These are phyloP conservation scores for Nevesoporus exiguus DNA, from an alignment of 768 basidiomycete species.

Conservation along the genomic window DNA sequence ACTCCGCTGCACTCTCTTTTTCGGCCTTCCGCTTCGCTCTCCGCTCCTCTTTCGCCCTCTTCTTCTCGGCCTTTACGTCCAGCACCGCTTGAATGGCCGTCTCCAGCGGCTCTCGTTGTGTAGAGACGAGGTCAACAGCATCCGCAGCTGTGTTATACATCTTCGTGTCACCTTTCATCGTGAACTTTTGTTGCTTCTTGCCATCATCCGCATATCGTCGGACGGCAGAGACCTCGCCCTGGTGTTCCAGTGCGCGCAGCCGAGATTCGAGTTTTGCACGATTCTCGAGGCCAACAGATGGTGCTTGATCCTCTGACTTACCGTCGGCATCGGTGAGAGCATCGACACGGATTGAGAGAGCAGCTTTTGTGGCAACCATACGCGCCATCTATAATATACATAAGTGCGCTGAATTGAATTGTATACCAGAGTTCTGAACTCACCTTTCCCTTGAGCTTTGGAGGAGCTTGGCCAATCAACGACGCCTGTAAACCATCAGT, in stretches of 20 bases:
- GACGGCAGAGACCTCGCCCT: constrained; percentile 68
- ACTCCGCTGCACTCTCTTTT: constrained; percentile 47
- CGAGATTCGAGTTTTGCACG: constrained; percentile 95
- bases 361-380: constrained; percentile 99
- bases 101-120: constrained; percentile 80
- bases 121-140: constrained; percentile 75
- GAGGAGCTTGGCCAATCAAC: constrained; percentile 93
- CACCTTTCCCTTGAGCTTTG: constrained; percentile 96
- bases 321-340: constrained; percentile 90
- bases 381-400: constrained; percentile 77
- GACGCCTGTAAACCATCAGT: constrained; percentile 59
- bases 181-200: constrained; percentile 75
- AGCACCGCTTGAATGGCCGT: constrained; percentile 67
- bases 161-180: constrained; percentile 73
- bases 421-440: constrained; percentile 8
- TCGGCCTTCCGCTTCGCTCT: constrained; percentile 60
- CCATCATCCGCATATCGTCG: constrained; percentile 60
- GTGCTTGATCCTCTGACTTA: constrained; percentile 78
- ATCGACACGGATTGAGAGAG: constrained; percentile 95
- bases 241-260: constrained; percentile 82
- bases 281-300: constrained; percentile 89
- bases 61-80: constrained; percentile 88
- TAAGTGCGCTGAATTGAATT: constrained; percentile 1
- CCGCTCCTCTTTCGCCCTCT: constrained; percentile 73
- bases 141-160: constrained; percentile 89